Evolutionary conservation across 2,329 filamentous ascomycete species (phyloP), one percentile per base, ranked within the genome.

Genomic region (Talaromyces funiculosus): DNA sequence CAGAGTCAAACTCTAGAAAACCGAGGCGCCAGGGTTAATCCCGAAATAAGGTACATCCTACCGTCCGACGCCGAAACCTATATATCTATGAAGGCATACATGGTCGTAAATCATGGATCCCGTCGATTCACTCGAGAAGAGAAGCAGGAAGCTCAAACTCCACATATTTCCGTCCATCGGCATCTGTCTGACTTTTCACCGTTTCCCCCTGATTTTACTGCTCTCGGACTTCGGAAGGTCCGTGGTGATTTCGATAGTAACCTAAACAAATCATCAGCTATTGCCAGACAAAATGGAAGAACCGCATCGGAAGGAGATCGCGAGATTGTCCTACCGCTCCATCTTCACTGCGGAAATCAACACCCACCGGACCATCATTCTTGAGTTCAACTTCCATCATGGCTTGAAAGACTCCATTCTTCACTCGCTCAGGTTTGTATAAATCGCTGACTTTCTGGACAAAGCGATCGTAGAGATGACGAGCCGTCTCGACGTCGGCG

Each of bases 351-450:
- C 75, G 75, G 74, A 80, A 84, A 72, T 84, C 78, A 67, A 83
- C 73, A 84, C 84, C 80, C 83, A 87, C 85, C 78, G 85, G 85
- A 69, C 85, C 85, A 69, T 97, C 93, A 67, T 97, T 97, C 54
- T 97, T 86, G 31, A 97, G 77, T 53, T 90, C 89, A 61, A 99
- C 93, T 71, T 97, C 89, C 94, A 99, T 99, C 92, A 96, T 97
- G 54, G 94, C 94, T 71, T 96, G 93, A 74, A 99, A 99, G 31
- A 93, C 86, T n/a, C 95, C 94, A 72, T 99, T 88, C 72, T 96
- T 92, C 61, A 99, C 92, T 64, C 82, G 87, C 8, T 91, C 89
- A 6, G 83, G 75, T 4, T 79, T 74, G 73, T 97, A 96, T 2
- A 86, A 81, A 58, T 86, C 81, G 67, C 86, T 83, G 43, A 97